Conservation (phyloP, 2,329 filamentous ascomycete genomes). For the Ramichloridium luteum region DNA sequence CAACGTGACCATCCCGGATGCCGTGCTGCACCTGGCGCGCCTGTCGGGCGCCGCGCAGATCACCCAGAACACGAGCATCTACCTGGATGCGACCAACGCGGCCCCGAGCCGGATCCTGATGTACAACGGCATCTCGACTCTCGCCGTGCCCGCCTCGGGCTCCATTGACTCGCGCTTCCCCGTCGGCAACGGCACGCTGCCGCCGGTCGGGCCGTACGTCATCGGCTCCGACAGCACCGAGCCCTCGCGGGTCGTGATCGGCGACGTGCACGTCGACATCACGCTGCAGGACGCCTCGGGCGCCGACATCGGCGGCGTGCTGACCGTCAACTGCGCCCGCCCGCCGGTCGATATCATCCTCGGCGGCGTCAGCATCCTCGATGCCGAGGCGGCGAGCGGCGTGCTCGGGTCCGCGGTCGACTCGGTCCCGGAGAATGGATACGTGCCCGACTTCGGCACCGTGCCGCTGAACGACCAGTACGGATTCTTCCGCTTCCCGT, state of each 20-base stretch:
- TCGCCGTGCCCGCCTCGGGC: background rate
- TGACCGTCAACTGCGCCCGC: background rate
- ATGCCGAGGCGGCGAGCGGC: background rate
- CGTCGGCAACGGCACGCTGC: background rate
- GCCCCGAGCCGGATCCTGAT: background rate
- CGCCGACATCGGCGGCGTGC: background rate
- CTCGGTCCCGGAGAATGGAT: background rate
- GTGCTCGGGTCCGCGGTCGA: background rate
- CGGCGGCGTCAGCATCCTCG: background rate
- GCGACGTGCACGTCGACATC: background rate
- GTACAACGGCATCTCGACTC: background rate
- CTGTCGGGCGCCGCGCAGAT: background rate
- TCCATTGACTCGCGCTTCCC: background rate
- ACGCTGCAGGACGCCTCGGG: background rate
- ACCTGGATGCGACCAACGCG: background rate
- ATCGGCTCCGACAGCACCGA: background rate
- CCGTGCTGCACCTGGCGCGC: background rate
- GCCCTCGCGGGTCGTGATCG: background rate
- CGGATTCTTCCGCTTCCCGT: constrained; percentile 6
- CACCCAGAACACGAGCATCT: background rate
- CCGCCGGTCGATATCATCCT: background rate
- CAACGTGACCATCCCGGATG: background rate
- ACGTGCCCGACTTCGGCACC: constrained; percentile 1
- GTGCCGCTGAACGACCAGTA: constrained; percentile 1
- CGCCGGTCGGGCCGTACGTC: background rate